A percentile compares a stretch with the other conserved stretches of the same genome.
These are phyloP conservation scores for Crithidia sp. DNA, from an alignment of 208 protist species.

Conservation along the genomic window DNA sequence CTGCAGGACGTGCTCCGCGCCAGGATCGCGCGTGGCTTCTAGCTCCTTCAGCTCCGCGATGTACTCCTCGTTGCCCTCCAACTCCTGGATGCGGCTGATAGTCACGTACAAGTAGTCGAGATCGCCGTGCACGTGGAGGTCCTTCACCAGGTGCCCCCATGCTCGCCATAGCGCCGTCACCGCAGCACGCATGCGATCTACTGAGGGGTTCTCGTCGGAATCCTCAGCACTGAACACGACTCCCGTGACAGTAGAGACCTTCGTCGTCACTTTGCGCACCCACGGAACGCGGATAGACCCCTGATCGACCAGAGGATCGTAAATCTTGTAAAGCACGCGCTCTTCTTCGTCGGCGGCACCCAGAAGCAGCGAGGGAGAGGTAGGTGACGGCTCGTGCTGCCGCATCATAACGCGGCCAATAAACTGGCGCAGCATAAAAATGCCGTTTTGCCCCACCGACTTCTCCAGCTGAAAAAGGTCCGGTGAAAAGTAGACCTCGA, in stretches of 20 bases:
- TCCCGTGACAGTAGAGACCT: constrained; percentile 52
- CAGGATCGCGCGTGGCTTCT: constrained; percentile 28
- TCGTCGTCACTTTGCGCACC: constrained; percentile 49
- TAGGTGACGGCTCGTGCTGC: constrained; percentile 79
- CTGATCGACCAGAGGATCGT: constrained; percentile 13
- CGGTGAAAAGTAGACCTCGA: constrained; percentile 88
- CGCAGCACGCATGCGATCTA: constrained; percentile 57
- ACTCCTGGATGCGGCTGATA: constrained; percentile 68
- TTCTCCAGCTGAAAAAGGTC: constrained; percentile 78
- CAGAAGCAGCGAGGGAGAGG: constrained; percentile 65
- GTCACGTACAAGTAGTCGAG: constrained; percentile 81
- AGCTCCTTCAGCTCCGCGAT: constrained; percentile 48
- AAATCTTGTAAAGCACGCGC: constrained; percentile 38
- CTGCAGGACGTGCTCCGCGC: neutral
- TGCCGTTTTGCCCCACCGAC: constrained; percentile 56
- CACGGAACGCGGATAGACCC: constrained; percentile 62
- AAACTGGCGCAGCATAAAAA: constrained; percentile 71
- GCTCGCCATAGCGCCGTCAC: constrained; percentile 72
- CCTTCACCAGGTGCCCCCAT: constrained; percentile 90
- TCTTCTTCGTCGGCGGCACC: constrained; percentile 42
- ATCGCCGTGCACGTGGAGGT: constrained; percentile 84
- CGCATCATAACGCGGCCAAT: constrained; percentile 75
- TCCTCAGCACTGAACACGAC: constrained; percentile 50
- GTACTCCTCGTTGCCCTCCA: constrained; percentile 52
- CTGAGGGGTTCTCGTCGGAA: constrained; percentile 31